Evolutionary conservation across 2,329 filamentous ascomycete genomes (phyloP).

Genomic region (Neonectria hederae): DNA sequence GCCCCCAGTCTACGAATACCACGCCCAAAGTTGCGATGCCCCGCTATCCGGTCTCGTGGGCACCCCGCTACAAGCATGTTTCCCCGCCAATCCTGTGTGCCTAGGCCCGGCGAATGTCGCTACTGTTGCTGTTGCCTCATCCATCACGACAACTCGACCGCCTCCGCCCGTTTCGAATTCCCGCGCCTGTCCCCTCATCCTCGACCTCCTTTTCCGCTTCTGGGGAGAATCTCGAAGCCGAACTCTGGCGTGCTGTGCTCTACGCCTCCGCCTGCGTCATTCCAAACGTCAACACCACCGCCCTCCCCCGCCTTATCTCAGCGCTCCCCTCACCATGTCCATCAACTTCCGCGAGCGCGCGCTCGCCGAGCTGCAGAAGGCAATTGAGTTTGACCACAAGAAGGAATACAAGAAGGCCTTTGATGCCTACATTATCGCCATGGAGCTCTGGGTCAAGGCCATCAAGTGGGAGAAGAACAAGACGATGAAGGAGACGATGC

Average conservation of each 20-base stretch:
- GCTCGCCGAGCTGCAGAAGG: slow-evolving; percentile 96
- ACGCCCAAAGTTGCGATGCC: slow-evolving; percentile 31
- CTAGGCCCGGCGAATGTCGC: slow-evolving; percentile 3
- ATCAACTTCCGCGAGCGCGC: slow-evolving; percentile 97
- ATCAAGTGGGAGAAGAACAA: slow-evolving; percentile 99
- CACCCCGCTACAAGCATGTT: slow-evolving; percentile 51
- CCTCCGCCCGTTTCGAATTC: background rate
- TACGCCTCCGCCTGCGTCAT: slow-evolving; percentile 6
- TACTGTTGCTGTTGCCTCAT: slow-evolving; percentile 20
- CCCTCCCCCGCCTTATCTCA: slow-evolving; percentile 28
- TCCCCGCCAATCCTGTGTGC: slow-evolving; percentile 49
- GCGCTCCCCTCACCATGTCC: slow-evolving; percentile 71
- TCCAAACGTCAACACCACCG: slow-evolving; percentile 20
- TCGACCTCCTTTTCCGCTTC: background rate
- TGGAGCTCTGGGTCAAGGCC: slow-evolving; percentile 98
- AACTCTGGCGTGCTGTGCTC: slow-evolving; percentile 16
- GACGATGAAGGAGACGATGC: slow-evolving; percentile 96
- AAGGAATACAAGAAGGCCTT: slow-evolving; percentile 98
- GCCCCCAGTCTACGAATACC: slow-evolving; percentile 4
- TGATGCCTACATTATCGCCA: slow-evolving; percentile 91
- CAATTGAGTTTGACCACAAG: slow-evolving; percentile 94
- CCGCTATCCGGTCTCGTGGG: slow-evolving; percentile 35
- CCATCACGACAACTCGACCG: slow-evolving; percentile 6
- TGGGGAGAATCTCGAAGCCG: background rate
- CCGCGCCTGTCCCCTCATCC: background rate